These are phyloP conservation scores for Carex kokanica DNA, from an alignment of 176 grass and related monocot genomes.

Conservation along the genomic window DNA sequence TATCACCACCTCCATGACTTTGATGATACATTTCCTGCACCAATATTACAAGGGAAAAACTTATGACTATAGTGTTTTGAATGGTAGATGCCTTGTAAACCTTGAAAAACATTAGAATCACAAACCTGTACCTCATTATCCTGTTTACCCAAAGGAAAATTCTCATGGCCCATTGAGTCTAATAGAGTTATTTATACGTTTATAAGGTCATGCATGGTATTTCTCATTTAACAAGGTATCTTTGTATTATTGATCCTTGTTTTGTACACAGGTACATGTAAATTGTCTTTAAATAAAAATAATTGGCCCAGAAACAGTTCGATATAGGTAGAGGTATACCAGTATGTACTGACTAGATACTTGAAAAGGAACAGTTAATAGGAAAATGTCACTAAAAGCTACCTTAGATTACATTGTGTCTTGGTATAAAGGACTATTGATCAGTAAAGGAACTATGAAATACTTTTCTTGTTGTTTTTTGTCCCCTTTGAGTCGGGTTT, in stretches of 20 bases:
- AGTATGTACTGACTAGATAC: neutral
- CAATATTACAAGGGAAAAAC: slow-evolving; percentile 14
- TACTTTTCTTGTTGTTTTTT: neutral
- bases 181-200: neutral
- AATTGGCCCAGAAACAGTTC: no score
- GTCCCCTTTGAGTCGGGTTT: neutral
- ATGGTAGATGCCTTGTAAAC: neutral
- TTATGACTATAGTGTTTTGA: slow-evolving; percentile 17
- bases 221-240: neutral
- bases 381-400: slow-evolving; percentile 6
- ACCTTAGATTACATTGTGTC: neutral
- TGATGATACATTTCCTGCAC: slow-evolving; percentile 81
- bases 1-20: slow-evolving; percentile 56
- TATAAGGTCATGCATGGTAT: neutral
- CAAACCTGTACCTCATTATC: neutral
- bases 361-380: neutral
- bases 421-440: neutral
- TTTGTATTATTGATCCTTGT: neutral
- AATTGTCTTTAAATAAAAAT: neutral
- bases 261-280: neutral
- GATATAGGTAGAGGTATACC: neutral
- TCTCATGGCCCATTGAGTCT: neutral
- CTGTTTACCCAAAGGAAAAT: neutral
- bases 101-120: neutral
- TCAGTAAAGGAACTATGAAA: neutral